A percentile compares a stretch with the other conserved stretches of the same genome.
Conservation (phyloP, 192 early-diverging fungal genomes). For the Entomortierella beljakovae region DNA sequence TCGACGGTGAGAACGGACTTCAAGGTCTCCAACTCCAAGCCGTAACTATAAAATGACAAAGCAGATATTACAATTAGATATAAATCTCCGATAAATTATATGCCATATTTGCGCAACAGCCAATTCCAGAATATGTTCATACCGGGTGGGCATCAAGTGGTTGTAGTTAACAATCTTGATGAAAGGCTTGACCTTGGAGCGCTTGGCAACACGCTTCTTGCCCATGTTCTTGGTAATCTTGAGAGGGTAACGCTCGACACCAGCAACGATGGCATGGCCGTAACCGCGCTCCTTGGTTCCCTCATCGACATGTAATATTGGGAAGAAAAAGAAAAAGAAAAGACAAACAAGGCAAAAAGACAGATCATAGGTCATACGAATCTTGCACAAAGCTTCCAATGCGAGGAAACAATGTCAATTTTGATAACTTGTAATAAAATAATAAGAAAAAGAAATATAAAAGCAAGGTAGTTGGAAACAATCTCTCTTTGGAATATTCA, state of each 20-base stretch:
- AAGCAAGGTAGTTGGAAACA: neutral
- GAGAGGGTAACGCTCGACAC: slow-evolving; percentile 96
- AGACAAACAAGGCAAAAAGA: slow-evolving; percentile 19
- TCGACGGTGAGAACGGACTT: slow-evolving; percentile 90
- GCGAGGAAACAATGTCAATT: slow-evolving; percentile 38
- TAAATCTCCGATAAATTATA: neutral
- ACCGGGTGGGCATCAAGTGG: slow-evolving; percentile 99
- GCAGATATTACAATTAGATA: neutral
- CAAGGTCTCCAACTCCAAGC: slow-evolving; percentile 93
- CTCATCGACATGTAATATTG: slow-evolving; percentile 83
- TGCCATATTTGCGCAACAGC: no score
- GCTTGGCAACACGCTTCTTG: slow-evolving; percentile 94
- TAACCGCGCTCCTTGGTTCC: slow-evolving; percentile 97
- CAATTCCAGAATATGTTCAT: no score
- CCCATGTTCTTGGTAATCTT: slow-evolving; percentile 98
- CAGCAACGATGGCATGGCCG: slow-evolving; percentile 98
- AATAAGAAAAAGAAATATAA: neutral
- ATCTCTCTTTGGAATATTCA: no score
- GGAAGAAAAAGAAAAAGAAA: slow-evolving; percentile 3
- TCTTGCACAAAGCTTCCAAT: slow-evolving; percentile 47
- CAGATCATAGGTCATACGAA: slow-evolving; percentile 55
- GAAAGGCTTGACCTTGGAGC: slow-evolving; percentile 99
- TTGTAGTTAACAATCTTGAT: slow-evolving; percentile 99
- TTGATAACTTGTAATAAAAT: neutral
- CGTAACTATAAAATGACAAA: slow-evolving; percentile 70